Percentiles rank a stretch among this genome's conserved stretches.
Conservation (phyloP, 2,329 filamentous ascomycete species). For the Hypoxylon sp. region DNA sequence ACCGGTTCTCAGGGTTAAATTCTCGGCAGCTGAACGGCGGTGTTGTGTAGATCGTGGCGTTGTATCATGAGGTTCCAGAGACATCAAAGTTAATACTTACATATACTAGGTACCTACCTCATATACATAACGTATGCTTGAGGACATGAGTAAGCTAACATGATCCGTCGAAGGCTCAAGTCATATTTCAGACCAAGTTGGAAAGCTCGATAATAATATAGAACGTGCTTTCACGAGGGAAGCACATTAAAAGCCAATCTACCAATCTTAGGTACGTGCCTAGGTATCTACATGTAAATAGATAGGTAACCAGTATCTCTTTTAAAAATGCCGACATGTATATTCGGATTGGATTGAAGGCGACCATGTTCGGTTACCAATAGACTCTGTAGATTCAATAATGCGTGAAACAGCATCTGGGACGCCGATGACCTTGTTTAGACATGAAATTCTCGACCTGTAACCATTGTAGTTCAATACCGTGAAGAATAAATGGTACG, state of each 20-base stretch:
- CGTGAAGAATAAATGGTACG: conserved; percentile 12
- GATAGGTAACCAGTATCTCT: not conserved
- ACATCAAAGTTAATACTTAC: too few relatives aligned
- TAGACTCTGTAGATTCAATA: not conserved
- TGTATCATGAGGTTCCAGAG: too few relatives aligned
- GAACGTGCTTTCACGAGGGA: too few relatives aligned
- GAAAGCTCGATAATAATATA: too few relatives aligned
- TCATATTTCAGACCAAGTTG: not conserved
- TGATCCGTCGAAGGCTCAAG: not conserved
- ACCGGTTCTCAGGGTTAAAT: not conserved
- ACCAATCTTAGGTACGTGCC: too few relatives aligned
- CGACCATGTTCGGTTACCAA: not conserved
- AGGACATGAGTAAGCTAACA: not conserved
- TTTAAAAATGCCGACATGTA: not conserved
- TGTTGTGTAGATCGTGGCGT: not conserved
- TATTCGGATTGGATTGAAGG: not conserved
- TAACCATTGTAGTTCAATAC: not conserved
- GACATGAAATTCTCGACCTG: not conserved
- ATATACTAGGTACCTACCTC: too few relatives aligned
- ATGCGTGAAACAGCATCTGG: not conserved
- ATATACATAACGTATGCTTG: too few relatives aligned
- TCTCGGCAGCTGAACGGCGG: too few relatives aligned
- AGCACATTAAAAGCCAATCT: too few relatives aligned
- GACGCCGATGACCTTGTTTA: not conserved
- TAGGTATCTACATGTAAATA: too few relatives aligned